Conservation (phyloP, 495 filamentous ascomycete genomes). For the Neurospora intermedia region DNA sequence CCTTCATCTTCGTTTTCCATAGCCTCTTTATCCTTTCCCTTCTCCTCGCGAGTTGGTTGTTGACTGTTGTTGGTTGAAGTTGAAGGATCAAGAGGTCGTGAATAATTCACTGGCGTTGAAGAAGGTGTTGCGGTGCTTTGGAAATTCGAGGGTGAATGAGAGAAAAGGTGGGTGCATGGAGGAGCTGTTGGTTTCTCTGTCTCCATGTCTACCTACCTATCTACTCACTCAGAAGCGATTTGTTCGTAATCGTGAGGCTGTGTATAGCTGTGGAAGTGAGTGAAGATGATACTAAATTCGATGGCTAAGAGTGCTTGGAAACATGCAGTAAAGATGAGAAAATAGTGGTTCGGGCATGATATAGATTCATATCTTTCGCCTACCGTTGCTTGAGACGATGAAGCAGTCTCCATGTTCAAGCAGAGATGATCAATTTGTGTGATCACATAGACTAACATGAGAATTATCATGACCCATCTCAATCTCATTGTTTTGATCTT, state of each 20-base stretch:
- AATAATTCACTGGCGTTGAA: background rate
- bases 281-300: background rate
- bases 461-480: background rate
- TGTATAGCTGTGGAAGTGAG: background rate
- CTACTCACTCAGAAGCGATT: background rate
- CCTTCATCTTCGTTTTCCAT: background rate
- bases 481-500: background rate
- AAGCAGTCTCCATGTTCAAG: background rate
- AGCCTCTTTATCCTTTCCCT: background rate
- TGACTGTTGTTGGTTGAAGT: background rate
- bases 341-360: background rate
- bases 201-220: background rate
- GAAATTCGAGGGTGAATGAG: background rate
- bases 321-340: background rate
- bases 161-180: background rate
- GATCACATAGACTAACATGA: background rate
- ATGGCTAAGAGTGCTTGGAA: background rate
- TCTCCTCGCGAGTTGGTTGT: background rate
- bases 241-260: background rate
- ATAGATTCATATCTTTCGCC: background rate
- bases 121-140: background rate
- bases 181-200: background rate
- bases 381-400: background rate
- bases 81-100: background rate
- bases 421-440: background rate